These are phyloP conservation scores for Emericellopsis atlantica DNA, from an alignment of 2,329 filamentous ascomycete species.

Conservation along the genomic window DNA sequence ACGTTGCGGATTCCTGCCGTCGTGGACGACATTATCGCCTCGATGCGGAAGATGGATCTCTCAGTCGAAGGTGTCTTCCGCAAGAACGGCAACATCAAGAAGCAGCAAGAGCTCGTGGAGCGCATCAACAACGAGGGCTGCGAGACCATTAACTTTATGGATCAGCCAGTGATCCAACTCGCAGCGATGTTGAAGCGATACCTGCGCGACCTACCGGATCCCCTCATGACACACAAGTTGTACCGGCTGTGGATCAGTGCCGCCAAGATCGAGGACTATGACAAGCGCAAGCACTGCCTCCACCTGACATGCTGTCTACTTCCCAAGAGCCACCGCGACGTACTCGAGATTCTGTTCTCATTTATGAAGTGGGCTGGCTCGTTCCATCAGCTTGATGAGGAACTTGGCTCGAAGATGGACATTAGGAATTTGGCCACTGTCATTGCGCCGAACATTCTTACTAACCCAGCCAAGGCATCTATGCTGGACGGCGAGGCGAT, in stretches of 20 bases:
- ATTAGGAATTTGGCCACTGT: slow-evolving; percentile 95
- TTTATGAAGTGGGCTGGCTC: slow-evolving; percentile 97
- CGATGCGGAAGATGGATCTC: slow-evolving; percentile 98
- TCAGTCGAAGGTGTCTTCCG: slow-evolving; percentile 97
- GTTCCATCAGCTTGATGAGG: slow-evolving; percentile 94
- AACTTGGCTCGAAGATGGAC: slow-evolving; percentile 97
- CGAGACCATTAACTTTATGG: slow-evolving; percentile 73
- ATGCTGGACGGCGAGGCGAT: slow-evolving; percentile 80
- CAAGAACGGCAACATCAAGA: slow-evolving; percentile 98
- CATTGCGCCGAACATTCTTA: slow-evolving; percentile 90
- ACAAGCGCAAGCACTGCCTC: slow-evolving; percentile 71
- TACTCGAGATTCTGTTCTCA: slow-evolving; percentile 85
- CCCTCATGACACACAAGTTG: slow-evolving; percentile 87
- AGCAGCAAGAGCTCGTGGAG: slow-evolving; percentile 74
- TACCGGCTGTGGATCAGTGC: slow-evolving; percentile 83
- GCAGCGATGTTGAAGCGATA: slow-evolving; percentile 93
- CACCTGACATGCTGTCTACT: slow-evolving; percentile 87
- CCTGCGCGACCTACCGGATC: slow-evolving; percentile 85
- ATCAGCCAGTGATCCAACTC: slow-evolving; percentile 85
- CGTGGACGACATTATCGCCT: slow-evolving; percentile 85
- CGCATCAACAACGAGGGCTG: slow-evolving; percentile 77
- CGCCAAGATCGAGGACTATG: slow-evolving; percentile 73
- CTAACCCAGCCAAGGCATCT: slow-evolving; percentile 51
- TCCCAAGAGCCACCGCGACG: slow-evolving; percentile 85
- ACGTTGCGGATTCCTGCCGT: slow-evolving; percentile 84